Conservation (phyloP, 2,329 filamentous ascomycete species). For the Tolypocladium ophioglossoides region DNA sequence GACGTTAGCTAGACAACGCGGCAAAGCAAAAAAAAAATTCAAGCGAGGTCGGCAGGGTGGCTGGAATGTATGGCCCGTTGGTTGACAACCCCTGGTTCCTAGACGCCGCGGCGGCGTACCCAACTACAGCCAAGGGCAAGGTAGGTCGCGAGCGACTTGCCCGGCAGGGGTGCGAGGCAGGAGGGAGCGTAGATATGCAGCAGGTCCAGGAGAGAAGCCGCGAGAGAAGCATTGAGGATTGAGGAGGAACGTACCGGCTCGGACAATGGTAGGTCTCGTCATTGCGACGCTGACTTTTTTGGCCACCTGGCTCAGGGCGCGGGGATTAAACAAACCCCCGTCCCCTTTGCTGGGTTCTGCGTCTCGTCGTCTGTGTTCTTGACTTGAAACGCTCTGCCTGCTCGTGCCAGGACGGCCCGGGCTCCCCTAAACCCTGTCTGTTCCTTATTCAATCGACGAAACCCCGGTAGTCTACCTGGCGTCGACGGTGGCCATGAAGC, state of each 20-base stretch:
- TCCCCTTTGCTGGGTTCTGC: neutral
- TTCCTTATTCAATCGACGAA: neutral
- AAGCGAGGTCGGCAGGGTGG: neutral
- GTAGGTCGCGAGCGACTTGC: neutral
- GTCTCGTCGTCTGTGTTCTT: neutral
- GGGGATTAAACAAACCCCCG: neutral
- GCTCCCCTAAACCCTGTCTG: neutral
- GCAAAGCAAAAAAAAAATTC: neutral
- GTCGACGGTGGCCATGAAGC: neutral
- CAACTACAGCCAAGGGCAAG: neutral
- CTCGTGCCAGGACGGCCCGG: neutral
- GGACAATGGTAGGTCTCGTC: constrained; percentile 50
- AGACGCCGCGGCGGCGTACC: neutral
- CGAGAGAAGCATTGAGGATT: constrained; percentile 2
- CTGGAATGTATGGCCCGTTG: neutral
- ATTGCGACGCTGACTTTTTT: constrained; percentile 24
- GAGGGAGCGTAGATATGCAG: neutral
- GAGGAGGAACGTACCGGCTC: constrained; percentile 41
- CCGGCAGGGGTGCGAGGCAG: neutral
- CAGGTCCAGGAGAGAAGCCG: constrained; percentile 8
- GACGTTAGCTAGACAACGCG: constrained; percentile 2
- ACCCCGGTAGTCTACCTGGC: neutral
- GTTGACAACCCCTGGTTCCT: neutral
- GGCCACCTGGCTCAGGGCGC: neutral
- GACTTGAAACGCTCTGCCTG: neutral